A percentile compares a stretch with the other conserved stretches of the same genome.
Conservation (phyloP, 768 basidiomycete genomes). For the Calocera cornea region DNA sequence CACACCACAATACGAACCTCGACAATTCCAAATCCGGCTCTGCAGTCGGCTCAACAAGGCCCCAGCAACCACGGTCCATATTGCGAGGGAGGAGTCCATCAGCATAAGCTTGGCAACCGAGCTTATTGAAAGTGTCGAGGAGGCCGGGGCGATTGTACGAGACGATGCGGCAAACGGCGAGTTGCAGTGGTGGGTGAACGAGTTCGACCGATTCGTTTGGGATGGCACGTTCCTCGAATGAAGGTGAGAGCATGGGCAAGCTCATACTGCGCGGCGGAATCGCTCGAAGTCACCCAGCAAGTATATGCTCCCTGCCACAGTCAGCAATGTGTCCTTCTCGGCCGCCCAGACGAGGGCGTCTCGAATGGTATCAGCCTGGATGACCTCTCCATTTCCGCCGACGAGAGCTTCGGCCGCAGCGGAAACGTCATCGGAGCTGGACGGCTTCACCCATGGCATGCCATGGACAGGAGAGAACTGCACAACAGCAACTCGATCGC, state of each 20-base stretch:
- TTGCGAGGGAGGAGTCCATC: slow-evolving; percentile 58
- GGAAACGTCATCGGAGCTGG: slow-evolving; percentile 38
- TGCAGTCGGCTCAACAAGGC: slow-evolving; percentile 31
- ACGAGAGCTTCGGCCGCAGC: slow-evolving; percentile 33
- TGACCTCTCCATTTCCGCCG: slow-evolving; percentile 16
- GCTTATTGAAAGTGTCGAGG: slow-evolving; percentile 64
- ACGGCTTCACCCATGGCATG: slow-evolving; percentile 87
- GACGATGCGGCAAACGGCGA: slow-evolving; percentile 62
- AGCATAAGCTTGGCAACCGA: slow-evolving; percentile 62
- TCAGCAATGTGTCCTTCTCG: not conserved
- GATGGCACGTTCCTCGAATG: slow-evolving; percentile 33
- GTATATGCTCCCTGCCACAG: not conserved
- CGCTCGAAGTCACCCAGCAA: not conserved
- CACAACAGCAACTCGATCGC: slow-evolving; percentile 38
- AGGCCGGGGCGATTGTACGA: slow-evolving; percentile 53
- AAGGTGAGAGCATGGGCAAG: not conserved
- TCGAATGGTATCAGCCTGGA: not conserved
- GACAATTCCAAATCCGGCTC: slow-evolving; percentile 56
- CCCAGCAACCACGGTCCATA: slow-evolving; percentile 43
- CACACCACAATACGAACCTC: slow-evolving; percentile 58
- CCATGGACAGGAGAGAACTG: slow-evolving; percentile 65
- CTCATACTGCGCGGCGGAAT: not conserved
- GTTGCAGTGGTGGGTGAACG: slow-evolving; percentile 59
- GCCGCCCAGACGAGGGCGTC: not conserved
- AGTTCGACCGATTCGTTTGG: slow-evolving; percentile 56